Evolutionary conservation across 2,329 filamentous ascomycete genomes (phyloP).

Genomic region (Claviceps sp.): DNA sequence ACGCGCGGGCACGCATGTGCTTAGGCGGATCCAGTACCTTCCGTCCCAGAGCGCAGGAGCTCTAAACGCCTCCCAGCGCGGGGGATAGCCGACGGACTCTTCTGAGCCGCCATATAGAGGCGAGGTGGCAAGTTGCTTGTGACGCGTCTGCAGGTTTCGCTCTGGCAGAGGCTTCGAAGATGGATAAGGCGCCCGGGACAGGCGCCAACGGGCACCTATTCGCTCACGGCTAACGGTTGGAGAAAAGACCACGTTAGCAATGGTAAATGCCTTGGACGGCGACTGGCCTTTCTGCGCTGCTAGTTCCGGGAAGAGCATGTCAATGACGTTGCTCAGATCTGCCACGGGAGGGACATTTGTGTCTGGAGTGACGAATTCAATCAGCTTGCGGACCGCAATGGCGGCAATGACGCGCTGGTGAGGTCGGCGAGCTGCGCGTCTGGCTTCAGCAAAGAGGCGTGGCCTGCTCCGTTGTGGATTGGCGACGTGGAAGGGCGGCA

Average conservation of each 20-base stretch:
- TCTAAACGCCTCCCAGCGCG: conserved; percentile 19
- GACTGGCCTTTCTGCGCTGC: conserved; percentile 6
- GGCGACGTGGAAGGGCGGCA: conserved; percentile 22
- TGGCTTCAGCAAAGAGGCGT: conserved; percentile 10
- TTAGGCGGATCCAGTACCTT: conserved; percentile 45
- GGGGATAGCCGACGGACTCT: conserved; percentile 5
- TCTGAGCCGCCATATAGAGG: background rate
- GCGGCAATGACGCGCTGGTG: conserved; percentile 31
- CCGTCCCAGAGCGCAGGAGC: conserved; percentile 38
- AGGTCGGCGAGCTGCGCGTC: conserved; percentile 14
- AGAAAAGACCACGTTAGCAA: conserved; percentile 25
- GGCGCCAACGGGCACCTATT: conserved; percentile 23
- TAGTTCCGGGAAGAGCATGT: conserved; percentile 35
- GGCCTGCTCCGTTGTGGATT: conserved; percentile 6
- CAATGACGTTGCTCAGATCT: conserved; percentile 31
- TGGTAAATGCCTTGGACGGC: conserved; percentile 27
- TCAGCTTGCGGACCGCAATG: conserved; percentile 32
- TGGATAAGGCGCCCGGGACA: conserved; percentile 33
- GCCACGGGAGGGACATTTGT: conserved; percentile 26
- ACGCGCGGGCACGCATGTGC: conserved; percentile 26
- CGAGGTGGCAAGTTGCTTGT: conserved; percentile 6
- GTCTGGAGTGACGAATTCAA: conserved; percentile 38
- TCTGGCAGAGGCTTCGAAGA: conserved; percentile 21
- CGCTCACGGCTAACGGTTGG: conserved; percentile 14
- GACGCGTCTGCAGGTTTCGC: conserved; percentile 12